Base-by-base conservation (phyloP, 2,329 filamentous ascomycete species). In the Setomelanomma holmii region DNA sequence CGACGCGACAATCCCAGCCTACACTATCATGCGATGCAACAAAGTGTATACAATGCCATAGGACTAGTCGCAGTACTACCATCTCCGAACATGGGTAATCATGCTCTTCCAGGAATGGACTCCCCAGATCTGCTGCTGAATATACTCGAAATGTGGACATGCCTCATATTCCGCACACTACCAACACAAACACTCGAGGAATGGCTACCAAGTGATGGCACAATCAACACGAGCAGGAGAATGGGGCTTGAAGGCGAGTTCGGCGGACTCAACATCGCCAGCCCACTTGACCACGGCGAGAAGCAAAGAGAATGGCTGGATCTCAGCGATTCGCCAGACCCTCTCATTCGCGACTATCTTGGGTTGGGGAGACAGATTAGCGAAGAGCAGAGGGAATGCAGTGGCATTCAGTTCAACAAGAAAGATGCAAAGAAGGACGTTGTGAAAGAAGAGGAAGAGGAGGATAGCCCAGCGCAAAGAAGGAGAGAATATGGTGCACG, bases 71-170 rank as follows among this genome's bases (percentile, higher is more conserved):
- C 65, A 2, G 38, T 49, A 1, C 30, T 70, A 0, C 68, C 67
- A 0, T 40, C 46, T 1, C 42, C 42, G 3, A 41, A 39, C 10
- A 55, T 48, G 47, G 56, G 44, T 6, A 56, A 56, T 19, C 53
- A 59, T 8, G 34, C 38, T 5, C 38, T 66, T 5, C 60, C 59
- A 0, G 67, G 67, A 0, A 69, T 69, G 64, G 69, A 72, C 10
- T 55, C 56, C 20, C 61, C 61, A 4, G 60, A 50, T 2, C 30
- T 74, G 3, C 17, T 73, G 2, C 36, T 73, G 10, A 74, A 74
- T 49, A 38, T 75, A 5, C 38, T 74, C 14, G 72, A 75, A 44
- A 72, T 72, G 68, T 74, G 71, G 69, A 68, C 68, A 55, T 58
- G 61, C 50, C 55, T 74, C n/a, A 40, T 72, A 0, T 72, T 75